Evolutionary conservation across 208 protist species (phyloP).

Genomic region (Histomonas meleagridis): DNA sequence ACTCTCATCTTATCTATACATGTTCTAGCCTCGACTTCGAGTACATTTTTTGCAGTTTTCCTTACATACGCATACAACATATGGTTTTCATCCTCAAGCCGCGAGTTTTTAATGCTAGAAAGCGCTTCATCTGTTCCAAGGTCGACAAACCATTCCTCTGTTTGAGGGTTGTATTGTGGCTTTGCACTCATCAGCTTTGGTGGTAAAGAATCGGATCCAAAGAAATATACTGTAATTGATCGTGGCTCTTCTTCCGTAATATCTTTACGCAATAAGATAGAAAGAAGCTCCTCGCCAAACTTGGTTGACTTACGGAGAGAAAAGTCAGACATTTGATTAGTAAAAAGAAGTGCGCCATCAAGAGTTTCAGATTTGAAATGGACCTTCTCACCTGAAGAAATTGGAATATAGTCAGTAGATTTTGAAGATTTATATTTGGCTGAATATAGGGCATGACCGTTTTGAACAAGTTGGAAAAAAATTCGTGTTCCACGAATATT

Average conservation of each 20-base stretch:
- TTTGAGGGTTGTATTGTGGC: no score
- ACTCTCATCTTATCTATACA: neutral
- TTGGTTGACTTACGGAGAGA: neutral
- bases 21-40: neutral
- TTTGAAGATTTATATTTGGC: no score
- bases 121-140: neutral
- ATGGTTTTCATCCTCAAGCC: neutral
- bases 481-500: no score
- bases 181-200: no score
- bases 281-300: neutral
- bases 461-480: no score
- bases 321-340: neutral
- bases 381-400: neutral
- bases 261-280: neutral
- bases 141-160: neutral
- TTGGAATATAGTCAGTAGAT: no score
- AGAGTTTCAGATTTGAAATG: neutral
- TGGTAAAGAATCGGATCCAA: no score
- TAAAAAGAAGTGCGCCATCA: neutral
- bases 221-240: no score
- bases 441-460: no score
- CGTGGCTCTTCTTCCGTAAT: neutral
- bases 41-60: neutral
- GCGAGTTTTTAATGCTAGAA: neutral
- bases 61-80: neutral